Conservation (phyloP, 306 rosid genomes). For the Malus sylvestris region DNA sequence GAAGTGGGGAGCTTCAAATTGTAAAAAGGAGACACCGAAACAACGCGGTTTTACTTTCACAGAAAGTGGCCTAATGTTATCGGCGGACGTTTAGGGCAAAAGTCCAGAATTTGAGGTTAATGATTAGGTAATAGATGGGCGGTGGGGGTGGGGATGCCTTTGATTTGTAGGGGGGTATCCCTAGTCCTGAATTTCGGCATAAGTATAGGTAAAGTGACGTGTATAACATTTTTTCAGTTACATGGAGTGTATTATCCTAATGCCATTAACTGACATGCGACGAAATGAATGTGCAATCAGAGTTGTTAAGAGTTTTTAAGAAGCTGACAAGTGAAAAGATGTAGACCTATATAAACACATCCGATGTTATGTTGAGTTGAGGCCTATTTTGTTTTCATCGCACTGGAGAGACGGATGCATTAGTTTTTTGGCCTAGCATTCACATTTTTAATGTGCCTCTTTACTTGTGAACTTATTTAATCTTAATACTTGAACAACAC, state of each 20-base stretch:
- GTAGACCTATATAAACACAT: too few relatives aligned
- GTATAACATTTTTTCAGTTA: background rate
- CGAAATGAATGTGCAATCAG: background rate
- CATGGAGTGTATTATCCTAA: background rate
- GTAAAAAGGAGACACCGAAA: slow-evolving; percentile 26
- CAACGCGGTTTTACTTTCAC: slow-evolving; percentile 32
- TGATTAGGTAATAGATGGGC: background rate
- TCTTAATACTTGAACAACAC: background rate
- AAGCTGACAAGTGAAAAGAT: background rate
- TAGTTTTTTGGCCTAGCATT: too few relatives aligned
- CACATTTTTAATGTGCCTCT: too few relatives aligned
- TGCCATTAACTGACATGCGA: background rate
- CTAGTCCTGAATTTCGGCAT: background rate
- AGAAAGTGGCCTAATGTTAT: slow-evolving; percentile 5
- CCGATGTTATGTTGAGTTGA: background rate
- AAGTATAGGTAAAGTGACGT: background rate
- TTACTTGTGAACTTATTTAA: too few relatives aligned
- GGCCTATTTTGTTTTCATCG: background rate
- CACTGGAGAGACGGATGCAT: background rate
- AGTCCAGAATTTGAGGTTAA: background rate
- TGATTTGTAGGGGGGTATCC: background rate
- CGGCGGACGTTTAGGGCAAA: background rate
- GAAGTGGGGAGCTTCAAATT: background rate
- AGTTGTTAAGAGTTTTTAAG: background rate
- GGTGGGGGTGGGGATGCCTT: background rate